phyloP scores from a whole-genome alignment of 208 protist species.

The Crithidia sp. region DNA sequence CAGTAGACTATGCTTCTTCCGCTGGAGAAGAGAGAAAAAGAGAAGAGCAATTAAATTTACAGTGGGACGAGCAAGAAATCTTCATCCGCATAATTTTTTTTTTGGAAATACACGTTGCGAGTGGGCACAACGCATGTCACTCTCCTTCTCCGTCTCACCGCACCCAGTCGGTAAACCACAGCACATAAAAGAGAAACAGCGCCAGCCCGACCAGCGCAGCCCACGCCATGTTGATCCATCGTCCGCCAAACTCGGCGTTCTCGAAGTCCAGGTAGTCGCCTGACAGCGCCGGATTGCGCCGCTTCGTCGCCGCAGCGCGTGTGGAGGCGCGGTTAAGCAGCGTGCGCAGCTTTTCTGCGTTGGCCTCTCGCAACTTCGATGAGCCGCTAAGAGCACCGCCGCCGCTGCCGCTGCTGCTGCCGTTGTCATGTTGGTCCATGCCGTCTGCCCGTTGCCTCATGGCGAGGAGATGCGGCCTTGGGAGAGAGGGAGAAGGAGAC shows the following conservation, averaged over 20 bases:
- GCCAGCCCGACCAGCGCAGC: slow-evolving; percentile 27
- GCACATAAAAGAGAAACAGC: slow-evolving; percentile 45
- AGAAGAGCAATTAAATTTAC: background rate
- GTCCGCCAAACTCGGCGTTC: slow-evolving; percentile 27
- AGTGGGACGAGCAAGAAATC: background rate
- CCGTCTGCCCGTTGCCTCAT: slow-evolving; percentile 24
- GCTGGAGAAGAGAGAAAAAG: background rate
- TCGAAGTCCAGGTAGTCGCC: slow-evolving; percentile 54
- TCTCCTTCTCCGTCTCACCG: slow-evolving; percentile 6
- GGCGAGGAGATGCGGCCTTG: background rate
- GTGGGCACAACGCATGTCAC: too few species aligned
- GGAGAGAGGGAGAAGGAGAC: too few species aligned
- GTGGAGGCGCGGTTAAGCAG: slow-evolving; percentile 17
- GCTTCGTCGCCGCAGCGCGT: slow-evolving; percentile 16
- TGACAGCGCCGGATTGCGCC: slow-evolving; percentile 25
- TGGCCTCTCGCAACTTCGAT: slow-evolving; percentile 19
- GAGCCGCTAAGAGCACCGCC: slow-evolving; percentile 25
- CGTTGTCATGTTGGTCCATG: background rate
- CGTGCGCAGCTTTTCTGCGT: slow-evolving; percentile 30
- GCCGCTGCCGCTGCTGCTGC: background rate
- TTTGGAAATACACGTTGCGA: background rate
- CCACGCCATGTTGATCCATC: slow-evolving; percentile 35
- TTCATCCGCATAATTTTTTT: too few species aligned
- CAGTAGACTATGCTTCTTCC: background rate
- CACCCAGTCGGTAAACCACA: slow-evolving; percentile 60